A percentile compares a stretch with the other conserved stretches of the same genome.
Conservation (phyloP, 257 asterid species). For the Solanum dulcamara region DNA sequence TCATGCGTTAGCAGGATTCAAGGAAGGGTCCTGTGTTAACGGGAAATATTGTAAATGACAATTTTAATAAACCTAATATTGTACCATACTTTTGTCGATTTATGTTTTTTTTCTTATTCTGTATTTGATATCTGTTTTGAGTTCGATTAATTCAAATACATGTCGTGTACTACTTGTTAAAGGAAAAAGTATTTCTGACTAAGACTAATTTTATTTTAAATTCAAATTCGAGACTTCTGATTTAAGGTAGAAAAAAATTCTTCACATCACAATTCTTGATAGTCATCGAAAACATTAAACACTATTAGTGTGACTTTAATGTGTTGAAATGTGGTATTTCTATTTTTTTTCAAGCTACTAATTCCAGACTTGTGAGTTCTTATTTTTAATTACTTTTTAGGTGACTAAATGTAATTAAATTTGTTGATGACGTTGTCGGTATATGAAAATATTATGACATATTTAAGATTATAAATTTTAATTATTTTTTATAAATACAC, state of each 20-base stretch:
- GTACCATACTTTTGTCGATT: neutral
- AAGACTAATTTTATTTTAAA: neutral
- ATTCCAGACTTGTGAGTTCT: neutral
- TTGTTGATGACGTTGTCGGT: neutral
- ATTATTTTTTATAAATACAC: too few species aligned
- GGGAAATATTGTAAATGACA: neutral
- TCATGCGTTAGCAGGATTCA: fast-evolving
- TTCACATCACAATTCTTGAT: too few species aligned
- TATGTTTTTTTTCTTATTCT: too few species aligned
- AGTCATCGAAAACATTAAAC: too few species aligned
- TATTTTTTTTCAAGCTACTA: too few species aligned
- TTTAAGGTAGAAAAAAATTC: too few species aligned
- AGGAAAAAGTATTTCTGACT: neutral
- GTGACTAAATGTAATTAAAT: neutral
- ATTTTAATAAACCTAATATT: neutral
- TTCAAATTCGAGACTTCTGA: neutral
- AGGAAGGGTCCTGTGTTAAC: neutral
- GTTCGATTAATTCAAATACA: neutral
- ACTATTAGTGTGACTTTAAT: too few species aligned
- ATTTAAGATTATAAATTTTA: too few species aligned
- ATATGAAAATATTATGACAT: neutral
- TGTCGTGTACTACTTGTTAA: neutral
- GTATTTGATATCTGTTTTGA: neutral
- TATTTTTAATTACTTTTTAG: neutral
- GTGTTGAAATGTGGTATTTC: too few species aligned